phyloP scores from a whole-genome alignment of 805 yeast species.

The Candida rishiriensis region DNA sequence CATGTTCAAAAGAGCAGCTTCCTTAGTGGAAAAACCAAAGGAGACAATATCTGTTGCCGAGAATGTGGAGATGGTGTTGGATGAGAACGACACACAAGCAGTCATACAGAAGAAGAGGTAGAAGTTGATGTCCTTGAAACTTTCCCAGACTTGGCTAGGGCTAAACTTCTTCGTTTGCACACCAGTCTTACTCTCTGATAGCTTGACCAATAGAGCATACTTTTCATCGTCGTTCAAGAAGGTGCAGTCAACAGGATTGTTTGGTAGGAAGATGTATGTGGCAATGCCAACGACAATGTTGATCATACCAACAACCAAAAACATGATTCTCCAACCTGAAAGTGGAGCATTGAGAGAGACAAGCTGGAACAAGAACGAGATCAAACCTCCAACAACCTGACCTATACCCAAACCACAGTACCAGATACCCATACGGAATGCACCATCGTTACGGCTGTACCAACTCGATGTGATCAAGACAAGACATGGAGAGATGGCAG shows the following conservation, averaged over 20 bases:
- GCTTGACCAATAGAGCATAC: slow-evolving; percentile 37
- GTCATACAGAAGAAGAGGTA: slow-evolving; percentile 46
- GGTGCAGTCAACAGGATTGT: slow-evolving; percentile 35
- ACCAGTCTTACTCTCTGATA: slow-evolving; percentile 48
- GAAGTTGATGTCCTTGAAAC: slow-evolving; percentile 43
- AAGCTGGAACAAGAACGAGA: slow-evolving; percentile 52
- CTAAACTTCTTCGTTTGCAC: slow-evolving; percentile 45
- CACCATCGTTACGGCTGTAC: slow-evolving; percentile 29
- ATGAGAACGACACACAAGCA: slow-evolving; percentile 42
- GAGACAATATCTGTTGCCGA: slow-evolving; percentile 48
- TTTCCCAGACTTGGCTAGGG: slow-evolving; percentile 40
- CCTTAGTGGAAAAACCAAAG: slow-evolving; percentile 42
- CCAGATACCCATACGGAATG: slow-evolving; percentile 33
- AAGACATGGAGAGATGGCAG: slow-evolving; percentile 30
- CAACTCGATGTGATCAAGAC: slow-evolving; percentile 32
- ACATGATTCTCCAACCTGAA: slow-evolving; percentile 59
- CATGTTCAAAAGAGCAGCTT: slow-evolving; percentile 48
- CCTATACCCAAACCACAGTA: slow-evolving; percentile 37
- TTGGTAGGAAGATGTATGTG: slow-evolving; percentile 41
- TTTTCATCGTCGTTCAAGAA: slow-evolving; percentile 31
- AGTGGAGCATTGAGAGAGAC: slow-evolving; percentile 35
- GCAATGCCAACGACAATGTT: slow-evolving; percentile 47
- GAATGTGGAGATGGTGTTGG: slow-evolving; percentile 51
- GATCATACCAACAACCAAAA: slow-evolving; percentile 49
- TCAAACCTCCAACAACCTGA: slow-evolving; percentile 40